Base-by-base conservation (phyloP, 2,329 filamentous ascomycete genomes). In the Curvularia sp. region DNA sequence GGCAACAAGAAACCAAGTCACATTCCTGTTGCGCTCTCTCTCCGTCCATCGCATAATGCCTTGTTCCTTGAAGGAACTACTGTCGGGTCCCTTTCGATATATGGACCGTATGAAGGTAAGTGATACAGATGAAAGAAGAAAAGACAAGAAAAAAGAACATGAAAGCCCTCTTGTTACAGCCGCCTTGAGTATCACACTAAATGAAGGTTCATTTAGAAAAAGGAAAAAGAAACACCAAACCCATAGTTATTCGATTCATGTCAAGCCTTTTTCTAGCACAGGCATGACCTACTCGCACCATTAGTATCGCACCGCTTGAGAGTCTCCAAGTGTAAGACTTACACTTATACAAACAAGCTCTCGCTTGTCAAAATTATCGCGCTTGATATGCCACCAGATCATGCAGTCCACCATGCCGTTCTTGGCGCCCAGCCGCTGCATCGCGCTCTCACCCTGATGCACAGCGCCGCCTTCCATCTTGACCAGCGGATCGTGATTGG, bases 271-370 rank as follows among this genome's bases (percentile, higher is more conserved):
- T n/a, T 70, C 66, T 5, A 74, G 61, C 13, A 74, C 70, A 21
- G 71, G 72, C 67, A 74, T 72, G 5, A 74, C 66, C 72, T 74
- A 34, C 15, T 15, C 41, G 2, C 5, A 8, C 5, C 2, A 19
- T 68, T 53, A 70, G 61, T 43, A 58, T 18, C 49, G 23, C n/a
- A 18, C 21, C 49, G 25, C 51, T 38, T 9, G 13, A 36, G 2
- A 43, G 41, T 3, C 12, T 9, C 19, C n/a, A 1, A 10, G 4
- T 12, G n/a, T 18, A 2, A 9, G 28, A 89, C 93, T 89, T 78
- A 97, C 94, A 81, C 97, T 97, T 82, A 98, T 94, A 73, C 97
- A 91, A 77, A 98, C 96, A 80, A 98, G 84, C 92, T 97, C 97
- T 21, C 95, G 95, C 78, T 98, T 97, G 80, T 98, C 94, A 80